Evolutionary conservation across 2,329 filamentous ascomycete genomes (phyloP), one percentile per base, ranked within the genome.

Genomic region (Saccharata proteae): DNA sequence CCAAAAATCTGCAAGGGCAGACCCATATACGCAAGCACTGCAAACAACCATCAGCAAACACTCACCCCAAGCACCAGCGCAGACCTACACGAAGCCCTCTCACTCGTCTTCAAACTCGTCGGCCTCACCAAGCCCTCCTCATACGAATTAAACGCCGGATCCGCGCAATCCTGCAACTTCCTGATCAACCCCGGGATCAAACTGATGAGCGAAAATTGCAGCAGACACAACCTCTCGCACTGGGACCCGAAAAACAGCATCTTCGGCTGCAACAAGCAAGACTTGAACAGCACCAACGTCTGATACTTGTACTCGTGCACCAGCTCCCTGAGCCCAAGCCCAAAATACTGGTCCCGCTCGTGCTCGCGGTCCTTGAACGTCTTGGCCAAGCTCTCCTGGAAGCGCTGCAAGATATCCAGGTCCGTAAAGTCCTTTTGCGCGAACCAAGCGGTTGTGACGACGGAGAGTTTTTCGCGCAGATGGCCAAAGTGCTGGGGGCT

Each of bases 171-270:
- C 58, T 92, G 78, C n/a, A 98, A 70, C 46, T 80, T 84, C 47
- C 83, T 76, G 48, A 96, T 77, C 35, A 98, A 72, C 37, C 86
- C 85, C 27, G 90, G 90, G 61, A 98, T 92, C 48, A 98, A 67
- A 32, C 88, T 94, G 44, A 98, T 79, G 26, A 98, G 71, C 25
- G 88, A 90, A 61, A 96, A 98, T 56, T 98, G 90, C 59, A 93
- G 86, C 81, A 96, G 93, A 69, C 90, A 98, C 43, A 98, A 64
- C 41, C 81, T 73, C 57, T 98, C 90, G 57, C 90, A 96, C 45
- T 85, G 77, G n/a, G 88, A 85, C 39, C 90, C 86, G 48, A 96
- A 98, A 62, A 98, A 96, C 32, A 98, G 76, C 80, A 96, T 96
- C 86, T 96, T 98, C 32, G 85, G 88, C 55, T 98, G 88, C 40